A percentile compares a stretch with the other conserved stretches of the same genome.
phyloP scores from a whole-genome alignment of 192 early-diverging fungal genomes.

The Backusella westeae region DNA sequence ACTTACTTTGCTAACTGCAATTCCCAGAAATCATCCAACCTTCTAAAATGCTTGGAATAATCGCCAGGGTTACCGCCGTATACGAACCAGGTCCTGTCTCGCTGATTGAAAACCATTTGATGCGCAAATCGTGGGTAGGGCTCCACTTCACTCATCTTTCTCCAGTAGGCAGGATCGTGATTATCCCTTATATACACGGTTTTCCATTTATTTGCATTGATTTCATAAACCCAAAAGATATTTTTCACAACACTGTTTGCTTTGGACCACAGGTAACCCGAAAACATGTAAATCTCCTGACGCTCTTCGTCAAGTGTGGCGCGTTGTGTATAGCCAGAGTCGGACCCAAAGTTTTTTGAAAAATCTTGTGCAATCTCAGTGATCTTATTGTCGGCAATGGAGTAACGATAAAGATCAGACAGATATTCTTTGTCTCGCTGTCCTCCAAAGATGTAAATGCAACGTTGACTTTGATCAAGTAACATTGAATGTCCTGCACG shows the following conservation, averaged over 20 bases:
- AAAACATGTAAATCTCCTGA: conserved; percentile 85
- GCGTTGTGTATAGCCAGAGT: conserved; percentile 80
- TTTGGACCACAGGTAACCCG: conserved; percentile 62
- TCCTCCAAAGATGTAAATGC: conserved; percentile 90
- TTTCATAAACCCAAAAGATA: conserved; percentile 75
- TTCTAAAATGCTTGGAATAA: conserved; percentile 48
- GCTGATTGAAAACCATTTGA: conserved; percentile 84
- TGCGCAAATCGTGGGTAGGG: conserved; percentile 89
- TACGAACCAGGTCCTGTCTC: conserved; percentile 71
- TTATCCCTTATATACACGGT: conserved; percentile 68
- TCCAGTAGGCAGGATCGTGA: conserved; percentile 14
- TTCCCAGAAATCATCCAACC: conserved; percentile 89
- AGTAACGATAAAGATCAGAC: conserved; percentile 82
- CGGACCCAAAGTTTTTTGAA: conserved; percentile 69
- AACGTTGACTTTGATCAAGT: conserved; percentile 66
- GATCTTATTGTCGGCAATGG: conserved; percentile 77
- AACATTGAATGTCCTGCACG: conserved; percentile 92
- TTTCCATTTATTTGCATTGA: conserved; percentile 54
- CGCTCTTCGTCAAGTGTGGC: conserved; percentile 75
- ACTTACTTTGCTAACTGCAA: conserved; percentile 62
- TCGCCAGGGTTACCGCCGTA: conserved; percentile 96
- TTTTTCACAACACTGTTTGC: conserved; percentile 68
- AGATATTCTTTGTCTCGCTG: conserved; percentile 81
- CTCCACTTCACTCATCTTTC: conserved; percentile 38
- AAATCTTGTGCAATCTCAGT: conserved; percentile 76